Evolutionary conservation across 805 yeast genomes (phyloP), one percentile per base, ranked within the genome.

Genomic region (Wickerhamomyces tratensis): DNA sequence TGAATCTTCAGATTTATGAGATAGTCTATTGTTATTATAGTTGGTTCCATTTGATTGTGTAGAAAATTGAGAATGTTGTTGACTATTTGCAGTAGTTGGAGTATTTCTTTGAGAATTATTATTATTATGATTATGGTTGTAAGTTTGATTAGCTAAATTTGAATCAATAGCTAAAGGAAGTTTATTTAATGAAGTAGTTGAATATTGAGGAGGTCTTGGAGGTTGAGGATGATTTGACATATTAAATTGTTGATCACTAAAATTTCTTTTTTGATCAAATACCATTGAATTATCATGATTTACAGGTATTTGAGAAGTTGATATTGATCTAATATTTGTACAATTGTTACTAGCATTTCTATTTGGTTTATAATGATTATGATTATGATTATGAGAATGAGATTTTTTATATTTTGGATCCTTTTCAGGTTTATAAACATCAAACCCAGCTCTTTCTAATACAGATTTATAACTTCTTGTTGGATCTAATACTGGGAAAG

Each of bases 381-480:
- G n/a, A n/a, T n/a, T n/a, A n/a, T n/a, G n/a, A n/a, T n/a, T n/a
- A n/a, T n/a, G n/a, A n/a, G n/a, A n/a, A n/a, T 26, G 20, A 8
- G 20, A 7, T 13, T 33, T 20, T 44, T 33, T 26, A 14, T 25
- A 34, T 29, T 27, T 37, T 37, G 27, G 7, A 10, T 25, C 12
- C 31, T 34, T 27, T 40, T 40, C 10, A 31, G 58, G 61, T 37
- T 56, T 68, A 45, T 66, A 67, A 10, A 74, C 75, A 25, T 84
- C 93, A 52, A 85, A 85, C 0, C 95, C 95, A 0, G 93, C 93
- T 49, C 93, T 63, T 56, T 85, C 93, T 59, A 82, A 77, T 3
- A 83, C 93, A 2, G 88, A 80, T 50, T 71, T 70, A 51, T 79
- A 81, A 29, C 77, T 63, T 39, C 72, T 77, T 34, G 74, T 73